Evolutionary conservation across 768 basidiomycete genomes (phyloP).

Genomic region (Brasilioporus rufonigricans): DNA sequence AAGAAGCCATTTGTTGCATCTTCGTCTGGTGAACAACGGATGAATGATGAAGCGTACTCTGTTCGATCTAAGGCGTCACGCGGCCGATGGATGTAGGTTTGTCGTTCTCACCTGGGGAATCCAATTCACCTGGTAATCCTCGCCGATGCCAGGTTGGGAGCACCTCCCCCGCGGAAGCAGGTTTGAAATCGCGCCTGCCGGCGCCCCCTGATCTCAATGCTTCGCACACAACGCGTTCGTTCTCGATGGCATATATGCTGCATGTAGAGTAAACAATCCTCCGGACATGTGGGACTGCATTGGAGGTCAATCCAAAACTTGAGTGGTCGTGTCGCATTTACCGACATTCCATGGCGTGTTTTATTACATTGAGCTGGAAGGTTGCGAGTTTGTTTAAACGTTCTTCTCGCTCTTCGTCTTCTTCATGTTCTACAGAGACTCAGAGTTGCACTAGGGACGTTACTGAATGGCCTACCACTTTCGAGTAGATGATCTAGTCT

Average conservation of each 20-base stretch:
- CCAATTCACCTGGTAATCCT: slow-evolving; percentile 67
- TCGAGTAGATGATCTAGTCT: slow-evolving; percentile 82
- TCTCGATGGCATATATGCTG: slow-evolving; percentile 86
- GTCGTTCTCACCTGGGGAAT: slow-evolving; percentile 42
- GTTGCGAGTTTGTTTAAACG: slow-evolving; percentile 80
- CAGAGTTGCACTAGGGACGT: slow-evolving; percentile 1
- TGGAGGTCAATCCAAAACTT: slow-evolving; percentile 7
- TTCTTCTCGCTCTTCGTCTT: slow-evolving; percentile 55
- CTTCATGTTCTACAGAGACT: slow-evolving; percentile 47
- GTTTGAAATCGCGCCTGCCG: slow-evolving; percentile 50
- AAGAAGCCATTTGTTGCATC: slow-evolving; percentile 97
- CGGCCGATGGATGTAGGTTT: not conserved
- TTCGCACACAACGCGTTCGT: slow-evolving; percentile 84
- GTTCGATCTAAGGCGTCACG: not conserved
- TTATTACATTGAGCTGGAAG: slow-evolving; percentile 90
- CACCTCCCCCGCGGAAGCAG: slow-evolving; percentile 67
- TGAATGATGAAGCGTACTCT: slow-evolving; percentile 58
- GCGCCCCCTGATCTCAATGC: slow-evolving; percentile 76
- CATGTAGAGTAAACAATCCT: slow-evolving; percentile 98
- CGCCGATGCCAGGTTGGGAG: slow-evolving; percentile 82
- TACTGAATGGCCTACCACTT: slow-evolving; percentile 46
- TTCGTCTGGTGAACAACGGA: slow-evolving; percentile 76
- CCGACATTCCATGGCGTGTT: slow-evolving; percentile 92
- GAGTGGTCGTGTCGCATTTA: slow-evolving; percentile 24
- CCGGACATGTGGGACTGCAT: slow-evolving; percentile 67